Evolutionary conservation across 192 early-diverging fungal genomes (phyloP).

Genomic region (Backusella liffmaniae): DNA sequence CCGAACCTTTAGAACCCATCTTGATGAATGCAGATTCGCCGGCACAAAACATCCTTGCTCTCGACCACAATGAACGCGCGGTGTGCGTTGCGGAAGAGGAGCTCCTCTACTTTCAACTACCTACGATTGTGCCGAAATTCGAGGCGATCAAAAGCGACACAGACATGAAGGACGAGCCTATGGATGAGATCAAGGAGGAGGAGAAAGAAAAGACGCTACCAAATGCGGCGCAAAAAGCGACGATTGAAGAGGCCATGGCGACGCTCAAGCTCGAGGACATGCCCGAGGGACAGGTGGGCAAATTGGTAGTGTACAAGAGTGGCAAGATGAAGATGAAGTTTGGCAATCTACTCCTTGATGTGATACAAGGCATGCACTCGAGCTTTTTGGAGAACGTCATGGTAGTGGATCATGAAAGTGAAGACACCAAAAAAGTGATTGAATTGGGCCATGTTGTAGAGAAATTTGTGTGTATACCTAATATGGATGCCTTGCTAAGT

Average conservation of each 20-base stretch:
- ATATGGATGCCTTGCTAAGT: conserved; percentile 46
- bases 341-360: conserved; percentile 61
- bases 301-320: conserved; percentile 59
- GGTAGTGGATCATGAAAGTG: conserved; percentile 49
- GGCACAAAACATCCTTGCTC: conserved; percentile 25
- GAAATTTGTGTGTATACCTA: conserved; percentile 59
- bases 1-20: neutral
- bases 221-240: conserved; percentile 18
- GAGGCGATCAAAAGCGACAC: conserved; percentile 18
- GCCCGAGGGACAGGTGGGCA: conserved; percentile 58
- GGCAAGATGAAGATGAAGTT: conserved; percentile 65
- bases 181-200: conserved; percentile 16
- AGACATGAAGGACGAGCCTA: conserved; percentile 29
- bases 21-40: conserved; percentile 27
- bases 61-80: conserved; percentile 16
- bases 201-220: conserved; percentile 17
- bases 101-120: conserved; percentile 64
- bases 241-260: conserved; percentile 14
- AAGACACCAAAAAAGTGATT: conserved; percentile 41
- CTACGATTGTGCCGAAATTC: conserved; percentile 56
- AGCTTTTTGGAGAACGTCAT: conserved; percentile 61
- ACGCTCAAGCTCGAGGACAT: conserved; percentile 13
- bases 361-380: conserved; percentile 46
- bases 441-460: conserved; percentile 58
- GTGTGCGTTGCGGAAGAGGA: conserved; percentile 39